phyloP scores from a whole-genome alignment of 306 rosid species.

The Trifolium dubium region DNA sequence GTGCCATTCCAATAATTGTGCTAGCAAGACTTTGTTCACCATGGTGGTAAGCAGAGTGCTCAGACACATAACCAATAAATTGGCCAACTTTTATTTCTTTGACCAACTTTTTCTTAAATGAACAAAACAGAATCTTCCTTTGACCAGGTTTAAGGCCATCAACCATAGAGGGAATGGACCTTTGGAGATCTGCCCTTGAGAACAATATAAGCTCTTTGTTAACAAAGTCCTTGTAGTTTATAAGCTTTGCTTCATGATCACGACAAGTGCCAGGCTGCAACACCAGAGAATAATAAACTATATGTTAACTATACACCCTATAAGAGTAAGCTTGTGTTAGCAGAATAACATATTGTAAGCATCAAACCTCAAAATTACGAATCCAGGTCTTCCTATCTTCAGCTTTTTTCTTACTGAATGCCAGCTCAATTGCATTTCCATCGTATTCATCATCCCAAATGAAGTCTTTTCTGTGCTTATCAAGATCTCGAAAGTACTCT shows the following conservation, averaged over 20 bases:
- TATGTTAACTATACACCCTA: slow-evolving; percentile 27
- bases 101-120: slow-evolving; percentile 82
- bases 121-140: slow-evolving; percentile 85
- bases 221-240: slow-evolving; percentile 88
- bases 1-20: slow-evolving; percentile 94
- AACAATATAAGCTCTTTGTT: slow-evolving; percentile 91
- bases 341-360: not conserved
- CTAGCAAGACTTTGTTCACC: slow-evolving; percentile 92
- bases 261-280: slow-evolving; percentile 89
- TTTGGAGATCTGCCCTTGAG: slow-evolving; percentile 88
- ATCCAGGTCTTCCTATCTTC: slow-evolving; percentile 97
- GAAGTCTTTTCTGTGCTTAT: slow-evolving; percentile 79
- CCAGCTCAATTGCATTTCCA: slow-evolving; percentile 93
- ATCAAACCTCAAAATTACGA: slow-evolving; percentile 81
- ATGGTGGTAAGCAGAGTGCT: slow-evolving; percentile 93
- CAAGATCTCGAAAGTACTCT: slow-evolving; percentile 77
- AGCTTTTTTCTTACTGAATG: slow-evolving; percentile 90
- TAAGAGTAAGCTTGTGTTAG: slow-evolving; percentile 2
- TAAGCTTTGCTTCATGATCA: slow-evolving; percentile 64
- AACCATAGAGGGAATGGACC: slow-evolving; percentile 96
- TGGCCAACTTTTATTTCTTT: slow-evolving; percentile 94
- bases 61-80: slow-evolving; percentile 90
- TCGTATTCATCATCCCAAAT: slow-evolving; percentile 82
- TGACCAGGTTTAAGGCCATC: slow-evolving; percentile 98
- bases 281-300: not conserved